Evolutionary conservation across 768 basidiomycete genomes (phyloP).

Genomic region (Calocybe indica): DNA sequence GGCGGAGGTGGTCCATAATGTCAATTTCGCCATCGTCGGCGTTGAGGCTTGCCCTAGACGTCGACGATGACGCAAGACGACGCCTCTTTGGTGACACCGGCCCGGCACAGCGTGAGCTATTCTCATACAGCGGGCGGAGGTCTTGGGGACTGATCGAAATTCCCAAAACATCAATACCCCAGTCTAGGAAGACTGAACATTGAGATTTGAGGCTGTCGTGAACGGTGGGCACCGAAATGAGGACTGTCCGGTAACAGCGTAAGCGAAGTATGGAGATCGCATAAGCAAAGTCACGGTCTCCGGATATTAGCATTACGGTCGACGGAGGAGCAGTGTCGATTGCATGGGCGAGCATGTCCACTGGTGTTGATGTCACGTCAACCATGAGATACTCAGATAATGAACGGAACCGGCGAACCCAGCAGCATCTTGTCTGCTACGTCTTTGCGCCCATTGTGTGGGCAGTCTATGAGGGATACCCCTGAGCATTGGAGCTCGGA

Average conservation of each 20-base stretch:
- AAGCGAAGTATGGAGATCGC: constrained; percentile 52
- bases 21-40: constrained; percentile 9
- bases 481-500: constrained; percentile 45
- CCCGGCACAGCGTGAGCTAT: no score
- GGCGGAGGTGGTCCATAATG: constrained; percentile 9
- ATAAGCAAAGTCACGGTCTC: constrained; percentile 64
- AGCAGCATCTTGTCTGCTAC: constrained; percentile 49
- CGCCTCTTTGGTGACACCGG: no score
- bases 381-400: neutral
- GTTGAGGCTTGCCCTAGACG: neutral
- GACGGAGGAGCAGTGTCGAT: constrained; percentile 50
- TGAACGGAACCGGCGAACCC: constrained; percentile 22
- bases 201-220: constrained; percentile 46
- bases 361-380: constrained; percentile 23
- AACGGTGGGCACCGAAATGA: constrained; percentile 37
- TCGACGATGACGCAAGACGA: neutral
- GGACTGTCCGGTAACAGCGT: constrained; percentile 45
- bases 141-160: constrained; percentile 11
- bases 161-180: constrained; percentile 33
- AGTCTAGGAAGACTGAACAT: constrained; percentile 48
- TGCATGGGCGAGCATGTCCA: constrained; percentile 64
- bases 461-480: constrained; percentile 34
- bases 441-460: constrained; percentile 28
- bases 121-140: no score
- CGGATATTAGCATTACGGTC: constrained; percentile 59